Evolutionary conservation across 176 grass and related monocot species (phyloP).

Genomic region (Urochloa ruziziensis): DNA sequence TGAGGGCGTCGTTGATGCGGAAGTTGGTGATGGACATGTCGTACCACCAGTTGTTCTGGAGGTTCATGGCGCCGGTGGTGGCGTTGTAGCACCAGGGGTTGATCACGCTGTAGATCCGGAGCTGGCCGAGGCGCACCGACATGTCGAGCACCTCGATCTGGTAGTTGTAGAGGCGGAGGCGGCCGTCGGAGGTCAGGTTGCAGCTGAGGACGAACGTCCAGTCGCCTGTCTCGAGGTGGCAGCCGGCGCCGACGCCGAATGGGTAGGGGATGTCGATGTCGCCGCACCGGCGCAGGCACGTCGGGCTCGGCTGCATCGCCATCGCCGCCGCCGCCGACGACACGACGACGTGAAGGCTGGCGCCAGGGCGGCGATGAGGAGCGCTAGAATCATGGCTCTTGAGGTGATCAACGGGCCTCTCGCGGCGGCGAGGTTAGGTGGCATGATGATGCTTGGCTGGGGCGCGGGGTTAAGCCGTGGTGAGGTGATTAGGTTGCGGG

Average conservation of each 20-base stretch:
- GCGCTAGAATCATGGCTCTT: neutral
- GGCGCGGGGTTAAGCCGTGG: neutral
- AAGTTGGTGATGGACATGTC: constrained; percentile 47
- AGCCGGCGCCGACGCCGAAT: constrained; percentile 62
- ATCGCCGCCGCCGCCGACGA: neutral
- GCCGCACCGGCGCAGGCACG: constrained; percentile 56
- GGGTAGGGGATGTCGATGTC: constrained; percentile 68
- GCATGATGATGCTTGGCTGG: neutral
- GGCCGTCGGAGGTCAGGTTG: constrained; percentile 9
- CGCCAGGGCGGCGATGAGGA: neutral
- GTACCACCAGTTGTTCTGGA: constrained; percentile 33
- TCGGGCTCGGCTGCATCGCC: constrained; percentile 27
- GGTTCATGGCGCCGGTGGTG: constrained; percentile 7
- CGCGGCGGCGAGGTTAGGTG: neutral
- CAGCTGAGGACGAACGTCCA: constrained; percentile 52
- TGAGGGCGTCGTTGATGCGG: constrained; percentile 56
- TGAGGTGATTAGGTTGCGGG: neutral
- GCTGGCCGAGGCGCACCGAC: constrained; percentile 30
- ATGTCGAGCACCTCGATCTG: constrained; percentile 52
- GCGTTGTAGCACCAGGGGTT: constrained; percentile 52
- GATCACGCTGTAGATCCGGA: constrained; percentile 45
- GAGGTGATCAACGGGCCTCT: neutral
- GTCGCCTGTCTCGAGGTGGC: constrained; percentile 52
- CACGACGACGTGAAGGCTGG: no score
- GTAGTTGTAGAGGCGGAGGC: constrained; percentile 39